Percentiles rank a stretch among this genome's conserved stretches.
These are phyloP conservation scores for Hordeum marinum DNA, from an alignment of 176 grass and related monocot genomes.

Conservation along the genomic window DNA sequence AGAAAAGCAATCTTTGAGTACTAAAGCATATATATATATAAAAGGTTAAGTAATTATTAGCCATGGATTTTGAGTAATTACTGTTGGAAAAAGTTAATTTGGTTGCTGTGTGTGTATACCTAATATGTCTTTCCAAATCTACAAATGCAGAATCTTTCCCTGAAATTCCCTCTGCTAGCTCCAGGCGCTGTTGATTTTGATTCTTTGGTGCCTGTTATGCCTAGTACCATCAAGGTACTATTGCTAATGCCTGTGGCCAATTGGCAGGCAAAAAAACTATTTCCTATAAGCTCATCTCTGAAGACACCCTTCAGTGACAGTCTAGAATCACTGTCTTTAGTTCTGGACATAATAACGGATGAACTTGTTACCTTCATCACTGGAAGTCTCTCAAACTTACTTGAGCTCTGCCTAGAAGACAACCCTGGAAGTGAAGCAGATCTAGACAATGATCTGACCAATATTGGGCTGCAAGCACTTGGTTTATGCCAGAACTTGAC, in stretches of 20 bases:
- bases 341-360: conserved; percentile 74
- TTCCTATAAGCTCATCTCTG: conserved; percentile 28
- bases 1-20: not conserved
- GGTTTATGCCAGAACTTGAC: conserved; percentile 71
- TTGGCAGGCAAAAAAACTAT: conserved; percentile 45
- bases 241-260: conserved; percentile 63
- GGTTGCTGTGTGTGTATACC: not conserved
- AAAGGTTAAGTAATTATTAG: not conserved
- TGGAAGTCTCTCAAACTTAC: conserved; percentile 46
- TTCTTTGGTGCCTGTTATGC: conserved; percentile 36
- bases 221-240: conserved; percentile 60
- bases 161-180: conserved; percentile 63
- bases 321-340: conserved; percentile 76
- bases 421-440: conserved; percentile 44
- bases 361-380: conserved; percentile 64
- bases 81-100: conserved; percentile 18
- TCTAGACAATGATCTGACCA: conserved; percentile 68
- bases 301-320: conserved; percentile 22
- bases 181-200: conserved; percentile 27
- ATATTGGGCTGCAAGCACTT: conserved; percentile 73
- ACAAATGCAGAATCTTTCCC: conserved; percentile 53
- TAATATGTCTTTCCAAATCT: conserved; percentile 18
- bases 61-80: not conserved
- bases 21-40: not conserved
- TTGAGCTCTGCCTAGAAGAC: conserved; percentile 86